A percentile compares a stretch with the other conserved stretches of the same genome.
These are phyloP conservation scores for Bryum argenteum DNA, from an alignment of 225 moss, liverwort and hornwort genomes.

Conservation along the genomic window DNA sequence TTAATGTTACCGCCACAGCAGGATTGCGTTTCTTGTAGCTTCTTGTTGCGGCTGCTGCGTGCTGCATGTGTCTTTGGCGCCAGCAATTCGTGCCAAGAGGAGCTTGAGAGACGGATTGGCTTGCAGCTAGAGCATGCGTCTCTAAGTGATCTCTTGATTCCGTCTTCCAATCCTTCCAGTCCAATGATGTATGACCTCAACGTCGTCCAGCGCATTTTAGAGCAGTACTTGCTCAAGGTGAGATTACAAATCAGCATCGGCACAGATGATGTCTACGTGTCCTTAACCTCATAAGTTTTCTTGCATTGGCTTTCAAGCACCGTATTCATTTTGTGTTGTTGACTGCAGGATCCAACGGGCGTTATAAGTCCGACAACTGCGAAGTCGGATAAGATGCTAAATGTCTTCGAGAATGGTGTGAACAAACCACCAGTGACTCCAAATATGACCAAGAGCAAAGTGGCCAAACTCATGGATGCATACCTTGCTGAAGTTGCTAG, in stretches of 20 bases:
- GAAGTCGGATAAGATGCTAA: constrained; percentile 46
- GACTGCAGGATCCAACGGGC: constrained; percentile 44
- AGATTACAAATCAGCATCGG: constrained; percentile 11
- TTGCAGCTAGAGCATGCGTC: constrained; percentile 87
- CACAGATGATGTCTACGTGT: constrained; percentile 1
- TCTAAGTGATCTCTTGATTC: constrained; percentile 81
- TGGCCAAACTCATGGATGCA: constrained; percentile 85
- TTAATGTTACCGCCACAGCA: constrained; percentile 73
- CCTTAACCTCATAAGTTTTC: not conserved
- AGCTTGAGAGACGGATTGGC: constrained; percentile 79
- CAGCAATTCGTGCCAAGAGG: constrained; percentile 47
- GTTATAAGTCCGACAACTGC: constrained; percentile 50
- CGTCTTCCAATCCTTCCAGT: constrained; percentile 50
- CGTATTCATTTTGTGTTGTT: constrained; percentile 12
- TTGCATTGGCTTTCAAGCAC: not conserved
- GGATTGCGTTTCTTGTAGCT: constrained; percentile 76
- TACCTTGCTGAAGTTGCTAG: constrained; percentile 90
- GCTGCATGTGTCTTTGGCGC: constrained; percentile 71
- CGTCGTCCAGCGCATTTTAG: constrained; percentile 82
- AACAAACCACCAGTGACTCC: constrained; percentile 48
- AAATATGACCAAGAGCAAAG: constrained; percentile 66
- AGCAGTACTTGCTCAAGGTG: constrained; percentile 80
- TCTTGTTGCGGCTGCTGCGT: constrained; percentile 77
- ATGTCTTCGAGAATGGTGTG: constrained; percentile 46
- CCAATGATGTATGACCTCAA: constrained; percentile 79